phyloP scores from a whole-genome alignment of 352 stramenopile species.

The Globisporangium orthogonon region DNA sequence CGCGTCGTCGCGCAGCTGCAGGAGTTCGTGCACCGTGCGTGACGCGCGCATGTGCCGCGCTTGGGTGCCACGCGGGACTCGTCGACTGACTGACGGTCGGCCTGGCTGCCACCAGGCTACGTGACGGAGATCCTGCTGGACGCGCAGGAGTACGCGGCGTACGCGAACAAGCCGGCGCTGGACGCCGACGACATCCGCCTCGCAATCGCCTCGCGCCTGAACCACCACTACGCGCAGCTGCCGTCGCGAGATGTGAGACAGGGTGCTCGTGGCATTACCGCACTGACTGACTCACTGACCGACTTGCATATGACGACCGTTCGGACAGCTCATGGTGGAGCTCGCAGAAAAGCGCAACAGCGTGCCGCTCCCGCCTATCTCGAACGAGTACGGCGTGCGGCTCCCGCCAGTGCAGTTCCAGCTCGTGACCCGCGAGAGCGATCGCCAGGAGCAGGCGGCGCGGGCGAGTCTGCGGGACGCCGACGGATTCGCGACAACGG shows the following conservation, averaged over 20 bases:
- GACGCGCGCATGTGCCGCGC: not conserved
- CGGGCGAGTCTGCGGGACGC: not conserved
- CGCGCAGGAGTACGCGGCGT: constrained; percentile 79
- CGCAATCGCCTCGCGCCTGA: constrained; percentile 66
- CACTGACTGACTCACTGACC: not conserved
- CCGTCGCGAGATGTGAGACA: constrained; percentile 55
- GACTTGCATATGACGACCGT: too few species aligned
- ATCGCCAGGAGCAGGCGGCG: constrained; percentile 31
- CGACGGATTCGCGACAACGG: constrained; percentile 2
- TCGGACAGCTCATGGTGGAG: constrained; percentile 74
- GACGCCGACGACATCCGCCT: constrained; percentile 74
- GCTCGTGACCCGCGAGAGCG: constrained; percentile 65
- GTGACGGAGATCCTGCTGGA: constrained; percentile 80
- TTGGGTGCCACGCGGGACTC: not conserved
- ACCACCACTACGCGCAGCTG: constrained; percentile 73
- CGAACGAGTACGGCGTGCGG: constrained; percentile 78
- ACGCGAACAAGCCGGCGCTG: constrained; percentile 69
- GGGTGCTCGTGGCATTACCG: not conserved
- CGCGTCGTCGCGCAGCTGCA: constrained; percentile 76
- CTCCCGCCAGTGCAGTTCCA: constrained; percentile 67
- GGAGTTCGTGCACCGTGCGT: constrained; percentile 80
- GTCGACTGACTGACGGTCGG: too few species aligned
- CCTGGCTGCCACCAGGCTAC: constrained; percentile 34
- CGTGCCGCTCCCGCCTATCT: constrained; percentile 67
- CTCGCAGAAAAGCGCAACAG: constrained; percentile 79